These are phyloP conservation scores for Penicillium sp. DNA, from an alignment of 2,329 filamentous ascomycete genomes.

Conservation along the genomic window DNA sequence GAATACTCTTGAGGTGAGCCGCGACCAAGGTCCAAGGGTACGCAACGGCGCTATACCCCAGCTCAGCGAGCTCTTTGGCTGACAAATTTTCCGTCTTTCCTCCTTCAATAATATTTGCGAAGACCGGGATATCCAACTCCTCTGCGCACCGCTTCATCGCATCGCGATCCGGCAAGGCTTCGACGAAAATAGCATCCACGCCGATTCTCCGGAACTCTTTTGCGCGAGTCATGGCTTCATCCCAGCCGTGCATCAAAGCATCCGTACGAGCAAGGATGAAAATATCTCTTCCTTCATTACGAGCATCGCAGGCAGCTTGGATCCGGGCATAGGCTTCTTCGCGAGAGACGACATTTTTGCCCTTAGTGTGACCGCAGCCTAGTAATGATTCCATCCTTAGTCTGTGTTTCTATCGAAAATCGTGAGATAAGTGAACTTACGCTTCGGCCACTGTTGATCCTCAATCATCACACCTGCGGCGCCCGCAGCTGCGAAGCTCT, in stretches of 20 bases:
- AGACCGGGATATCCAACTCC: slow-evolving; percentile 44
- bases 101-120: slow-evolving; percentile 52
- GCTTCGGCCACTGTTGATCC: slow-evolving; percentile 56
- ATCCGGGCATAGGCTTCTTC: slow-evolving; percentile 53
- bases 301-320: slow-evolving; percentile 52
- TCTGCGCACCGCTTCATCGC: slow-evolving; percentile 46
- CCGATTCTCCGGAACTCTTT: slow-evolving; percentile 50
- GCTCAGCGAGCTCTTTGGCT: slow-evolving; percentile 41
- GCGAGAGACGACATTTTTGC: slow-evolving; percentile 51
- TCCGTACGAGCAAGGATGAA: slow-evolving; percentile 54
- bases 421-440: slow-evolving; percentile 33
- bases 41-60: slow-evolving; percentile 49
- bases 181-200: slow-evolving; percentile 51
- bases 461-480: slow-evolving; percentile 50
- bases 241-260: slow-evolving; percentile 42
- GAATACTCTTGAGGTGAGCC: slow-evolving; percentile 48
- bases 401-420: not conserved
- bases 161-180: slow-evolving; percentile 50
- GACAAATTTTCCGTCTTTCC: slow-evolving; percentile 49
- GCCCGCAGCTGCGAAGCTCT: slow-evolving; percentile 48
- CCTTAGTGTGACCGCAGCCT: slow-evolving; percentile 54
- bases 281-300: slow-evolving; percentile 52
- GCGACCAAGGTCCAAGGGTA: slow-evolving; percentile 54
- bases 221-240: slow-evolving; percentile 50
- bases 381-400: not conserved